phyloP scores from a whole-genome alignment of 208 protist species.

The Trypanosoma rangeli region DNA sequence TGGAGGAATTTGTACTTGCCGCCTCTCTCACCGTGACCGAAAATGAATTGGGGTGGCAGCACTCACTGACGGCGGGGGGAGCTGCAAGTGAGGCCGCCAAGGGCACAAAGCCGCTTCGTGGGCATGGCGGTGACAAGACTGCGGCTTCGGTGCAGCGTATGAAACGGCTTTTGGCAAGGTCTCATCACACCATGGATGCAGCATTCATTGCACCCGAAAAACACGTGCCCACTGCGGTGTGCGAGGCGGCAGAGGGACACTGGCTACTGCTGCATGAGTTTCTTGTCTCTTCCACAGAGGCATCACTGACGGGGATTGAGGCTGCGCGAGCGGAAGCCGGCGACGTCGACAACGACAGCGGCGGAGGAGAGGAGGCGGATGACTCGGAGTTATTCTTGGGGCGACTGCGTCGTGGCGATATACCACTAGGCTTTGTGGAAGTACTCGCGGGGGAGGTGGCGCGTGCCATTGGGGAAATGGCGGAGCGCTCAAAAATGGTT shows the following conservation, averaged over 20 bases:
- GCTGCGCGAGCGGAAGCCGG: neutral
- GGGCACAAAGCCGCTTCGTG: neutral
- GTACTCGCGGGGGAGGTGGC: slow-evolving; percentile 17
- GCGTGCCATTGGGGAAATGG: slow-evolving; percentile 17
- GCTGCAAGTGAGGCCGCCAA: neutral
- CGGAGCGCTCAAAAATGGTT: slow-evolving; percentile 7
- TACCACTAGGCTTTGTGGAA: slow-evolving; percentile 16
- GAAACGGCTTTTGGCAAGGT: slow-evolving; percentile 14
- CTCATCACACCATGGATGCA: slow-evolving; percentile 14
- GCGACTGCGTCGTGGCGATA: slow-evolving; percentile 21
- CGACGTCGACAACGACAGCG: neutral
- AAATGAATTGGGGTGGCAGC: slow-evolving; percentile 17
- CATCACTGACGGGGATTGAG: neutral
- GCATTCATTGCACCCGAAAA: slow-evolving; percentile 14
- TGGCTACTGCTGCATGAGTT: slow-evolving; percentile 52
- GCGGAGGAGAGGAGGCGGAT: neutral
- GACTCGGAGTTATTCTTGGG: neutral
- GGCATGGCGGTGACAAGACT: slow-evolving; percentile 8
- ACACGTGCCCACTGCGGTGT: slow-evolving; percentile 38
- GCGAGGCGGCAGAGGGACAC: slow-evolving; percentile 46
- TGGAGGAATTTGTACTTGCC: slow-evolving; percentile 21
- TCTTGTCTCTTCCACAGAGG: slow-evolving; percentile 8
- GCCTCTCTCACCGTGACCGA: slow-evolving; percentile 18
- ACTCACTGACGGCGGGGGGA: neutral
- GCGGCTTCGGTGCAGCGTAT: slow-evolving; percentile 22